Conservation (phyloP, 441 rosid genomes). For the Daphne laureola region DNA sequence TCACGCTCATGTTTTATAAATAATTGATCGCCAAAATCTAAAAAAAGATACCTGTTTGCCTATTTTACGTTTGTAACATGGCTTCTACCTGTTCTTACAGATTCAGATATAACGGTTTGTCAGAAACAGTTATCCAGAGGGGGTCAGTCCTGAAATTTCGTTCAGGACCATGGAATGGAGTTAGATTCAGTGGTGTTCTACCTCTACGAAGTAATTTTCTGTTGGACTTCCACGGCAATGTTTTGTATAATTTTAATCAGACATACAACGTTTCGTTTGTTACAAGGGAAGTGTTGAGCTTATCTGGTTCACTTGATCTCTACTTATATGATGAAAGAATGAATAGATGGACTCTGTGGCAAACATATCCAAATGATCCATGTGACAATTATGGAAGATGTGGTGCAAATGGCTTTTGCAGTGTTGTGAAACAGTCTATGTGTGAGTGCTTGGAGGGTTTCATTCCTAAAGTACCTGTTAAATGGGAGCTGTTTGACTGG, state of each 20-base stretch:
- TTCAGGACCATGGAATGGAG: conserved; percentile 23
- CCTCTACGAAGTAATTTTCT: too few species aligned
- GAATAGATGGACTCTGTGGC: conserved; percentile 1
- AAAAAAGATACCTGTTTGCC: too few species aligned
- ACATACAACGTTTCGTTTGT: too few species aligned
- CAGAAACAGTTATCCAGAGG: neutral
- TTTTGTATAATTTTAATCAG: too few species aligned
- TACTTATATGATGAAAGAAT: neutral
- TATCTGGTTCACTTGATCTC: conserved; percentile 10
- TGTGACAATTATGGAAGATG: conserved; percentile 21
- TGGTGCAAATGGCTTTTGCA: conserved; percentile 19
- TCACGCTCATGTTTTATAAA: too few species aligned
- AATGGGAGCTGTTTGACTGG: conserved; percentile 15
- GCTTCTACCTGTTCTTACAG: neutral
- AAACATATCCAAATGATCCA: neutral
- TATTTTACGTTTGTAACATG: too few species aligned
- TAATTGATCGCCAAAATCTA: too few species aligned
- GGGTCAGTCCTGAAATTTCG: neutral
- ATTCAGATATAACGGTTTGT: conserved; percentile 15
- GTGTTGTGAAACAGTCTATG: neutral
- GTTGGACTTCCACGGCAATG: too few species aligned
- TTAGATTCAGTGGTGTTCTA: too few species aligned
- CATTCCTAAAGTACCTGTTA: conserved; percentile 5
- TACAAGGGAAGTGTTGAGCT: neutral
- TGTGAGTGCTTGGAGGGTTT: conserved; percentile 23